Conservation (phyloP, 2,329 filamentous ascomycete species). For the Lachnellula arida region DNA sequence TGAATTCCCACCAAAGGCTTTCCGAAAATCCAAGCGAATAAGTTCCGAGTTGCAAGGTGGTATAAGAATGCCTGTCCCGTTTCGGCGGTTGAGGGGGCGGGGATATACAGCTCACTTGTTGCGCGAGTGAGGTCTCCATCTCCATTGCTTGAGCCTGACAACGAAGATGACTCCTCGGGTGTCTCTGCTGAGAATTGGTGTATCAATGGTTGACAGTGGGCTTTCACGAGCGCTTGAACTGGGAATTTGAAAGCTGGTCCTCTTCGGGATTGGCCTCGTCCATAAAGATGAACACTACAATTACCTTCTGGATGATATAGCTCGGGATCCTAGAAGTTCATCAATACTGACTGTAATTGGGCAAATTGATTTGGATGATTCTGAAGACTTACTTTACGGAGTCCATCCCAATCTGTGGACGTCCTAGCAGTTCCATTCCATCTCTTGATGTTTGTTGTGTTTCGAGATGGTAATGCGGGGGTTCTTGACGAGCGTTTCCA, state of each 20-base stretch:
- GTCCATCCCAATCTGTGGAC: conserved; percentile 38
- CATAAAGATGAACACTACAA: conserved; percentile 66
- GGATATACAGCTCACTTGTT: conserved; percentile 61
- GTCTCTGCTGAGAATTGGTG: conserved; percentile 41
- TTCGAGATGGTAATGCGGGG: conserved; percentile 9
- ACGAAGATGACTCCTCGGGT: conserved; percentile 10
- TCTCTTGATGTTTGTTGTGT: conserved; percentile 27
- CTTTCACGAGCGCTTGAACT: conserved; percentile 50
- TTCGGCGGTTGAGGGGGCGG: conserved; percentile 51
- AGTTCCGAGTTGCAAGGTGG: conserved; percentile 67
- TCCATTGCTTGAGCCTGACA: conserved; percentile 9
- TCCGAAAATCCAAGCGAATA: conserved; percentile 66
- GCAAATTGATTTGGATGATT: no score
- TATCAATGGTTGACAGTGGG: conserved; percentile 57
- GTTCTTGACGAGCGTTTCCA: conserved; percentile 15
- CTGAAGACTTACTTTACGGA: conserved; percentile 38
- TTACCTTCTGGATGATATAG: conserved; percentile 65
- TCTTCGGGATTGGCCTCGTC: conserved; percentile 57
- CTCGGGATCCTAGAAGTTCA: conserved; percentile 56
- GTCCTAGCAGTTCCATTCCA: conserved; percentile 35
- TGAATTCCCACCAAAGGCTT: conserved; percentile 63
- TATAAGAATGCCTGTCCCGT: conserved; percentile 54
- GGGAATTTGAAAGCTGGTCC: conserved; percentile 66
- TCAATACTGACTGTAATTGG: no score
- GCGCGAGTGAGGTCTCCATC: conserved; percentile 9